Percentiles rank a stretch among this genome's conserved stretches.
Evolutionary conservation across 176 grass and related monocot genomes (phyloP).

Genomic region (Chloris gayana): DNA sequence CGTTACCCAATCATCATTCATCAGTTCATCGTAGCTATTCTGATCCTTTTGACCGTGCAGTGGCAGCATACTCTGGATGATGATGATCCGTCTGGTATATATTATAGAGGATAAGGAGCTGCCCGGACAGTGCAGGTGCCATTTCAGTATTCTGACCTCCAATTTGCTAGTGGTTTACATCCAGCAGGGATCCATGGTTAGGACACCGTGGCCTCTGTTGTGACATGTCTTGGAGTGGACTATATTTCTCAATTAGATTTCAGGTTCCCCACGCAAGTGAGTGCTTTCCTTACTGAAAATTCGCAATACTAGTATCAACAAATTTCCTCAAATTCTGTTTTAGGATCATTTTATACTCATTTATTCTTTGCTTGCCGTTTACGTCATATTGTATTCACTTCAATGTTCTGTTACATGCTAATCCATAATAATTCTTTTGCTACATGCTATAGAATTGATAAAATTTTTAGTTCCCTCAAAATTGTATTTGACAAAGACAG

Average conservation of each 20-base stretch:
- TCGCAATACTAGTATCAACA: neutral
- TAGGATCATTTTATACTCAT: neutral
- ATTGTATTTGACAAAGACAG: neutral
- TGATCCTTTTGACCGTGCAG: neutral
- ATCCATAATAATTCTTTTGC: neutral
- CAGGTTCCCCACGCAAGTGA: neutral
- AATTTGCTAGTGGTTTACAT: constrained; percentile 12
- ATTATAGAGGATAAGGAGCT: neutral
- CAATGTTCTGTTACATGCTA: neutral
- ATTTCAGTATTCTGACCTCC: constrained; percentile 3
- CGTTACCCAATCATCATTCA: constrained; percentile 13
- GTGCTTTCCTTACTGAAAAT: neutral
- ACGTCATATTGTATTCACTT: neutral
- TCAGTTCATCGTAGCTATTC: neutral
- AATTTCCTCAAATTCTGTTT: neutral
- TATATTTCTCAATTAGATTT: neutral
- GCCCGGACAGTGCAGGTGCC: neutral
- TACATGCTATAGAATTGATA: neutral
- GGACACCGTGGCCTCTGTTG: neutral
- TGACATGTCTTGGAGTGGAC: neutral
- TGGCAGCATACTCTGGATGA: constrained; percentile 1
- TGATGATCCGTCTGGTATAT: neutral
- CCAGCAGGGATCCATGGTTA: neutral
- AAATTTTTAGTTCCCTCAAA: neutral
- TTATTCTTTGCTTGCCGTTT: neutral